Conservation (phyloP, 2,329 filamentous ascomycete genomes). For the Lachnellula occidentalis region DNA sequence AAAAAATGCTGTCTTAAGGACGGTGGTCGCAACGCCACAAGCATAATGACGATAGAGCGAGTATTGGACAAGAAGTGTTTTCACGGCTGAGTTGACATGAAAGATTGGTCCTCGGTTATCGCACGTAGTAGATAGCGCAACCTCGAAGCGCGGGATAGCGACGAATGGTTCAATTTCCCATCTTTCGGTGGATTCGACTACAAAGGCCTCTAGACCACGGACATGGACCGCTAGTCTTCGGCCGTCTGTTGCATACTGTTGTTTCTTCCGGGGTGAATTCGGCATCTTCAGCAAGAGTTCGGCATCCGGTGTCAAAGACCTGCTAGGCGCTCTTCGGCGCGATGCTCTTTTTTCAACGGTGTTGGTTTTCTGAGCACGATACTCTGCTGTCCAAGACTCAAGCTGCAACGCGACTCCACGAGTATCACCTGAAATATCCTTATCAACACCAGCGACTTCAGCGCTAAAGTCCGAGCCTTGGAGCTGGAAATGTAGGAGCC, state of each 20-base stretch:
- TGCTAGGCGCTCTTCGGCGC: constrained; percentile 69
- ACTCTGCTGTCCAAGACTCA: constrained; percentile 83
- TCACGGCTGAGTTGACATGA: constrained; percentile 76
- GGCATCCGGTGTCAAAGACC: constrained; percentile 62
- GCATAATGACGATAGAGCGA: constrained; percentile 93
- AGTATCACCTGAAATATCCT: constrained; percentile 73
- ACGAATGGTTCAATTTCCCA: constrained; percentile 84
- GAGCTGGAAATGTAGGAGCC: constrained; percentile 78
- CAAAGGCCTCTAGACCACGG: constrained; percentile 80
- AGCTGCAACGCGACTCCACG: constrained; percentile 81
- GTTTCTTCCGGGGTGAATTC: constrained; percentile 47
- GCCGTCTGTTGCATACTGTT: constrained; percentile 60
- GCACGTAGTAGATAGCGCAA: constrained; percentile 77
- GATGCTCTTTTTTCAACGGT: constrained; percentile 49
- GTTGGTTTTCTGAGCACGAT: constrained; percentile 74
- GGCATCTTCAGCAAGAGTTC: constrained; percentile 51
- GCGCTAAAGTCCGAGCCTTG: constrained; percentile 86
- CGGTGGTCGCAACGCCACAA: constrained; percentile 72
- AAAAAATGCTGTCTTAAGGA: constrained; percentile 66
- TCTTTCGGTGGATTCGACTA: constrained; percentile 80
- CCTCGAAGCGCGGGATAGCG: constrained; percentile 78
- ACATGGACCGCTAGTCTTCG: constrained; percentile 75
- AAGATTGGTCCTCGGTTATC: constrained; percentile 85
- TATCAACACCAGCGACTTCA: constrained; percentile 84
- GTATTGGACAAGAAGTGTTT: constrained; percentile 77